These are phyloP conservation scores for Blastobotrys arbuscula DNA, from an alignment of 1,139 yeast species.

Conservation along the genomic window DNA sequence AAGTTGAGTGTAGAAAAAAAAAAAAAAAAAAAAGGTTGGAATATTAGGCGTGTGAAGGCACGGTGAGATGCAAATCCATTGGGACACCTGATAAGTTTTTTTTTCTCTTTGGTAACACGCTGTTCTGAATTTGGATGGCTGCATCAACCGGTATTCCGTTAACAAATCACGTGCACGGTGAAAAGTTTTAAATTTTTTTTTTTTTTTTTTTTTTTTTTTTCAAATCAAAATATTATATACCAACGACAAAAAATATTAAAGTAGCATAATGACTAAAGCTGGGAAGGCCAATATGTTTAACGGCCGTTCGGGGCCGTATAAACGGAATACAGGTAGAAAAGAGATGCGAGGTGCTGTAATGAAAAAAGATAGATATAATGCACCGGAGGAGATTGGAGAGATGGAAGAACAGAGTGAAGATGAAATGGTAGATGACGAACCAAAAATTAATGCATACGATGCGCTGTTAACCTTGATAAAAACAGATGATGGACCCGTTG, in stretches of 20 bases:
- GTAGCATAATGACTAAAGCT: constrained; percentile 2
- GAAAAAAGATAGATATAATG: neutral
- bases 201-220: neutral
- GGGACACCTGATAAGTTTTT: neutral
- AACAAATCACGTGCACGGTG: too few species aligned
- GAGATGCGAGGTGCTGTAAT: constrained; percentile 8
- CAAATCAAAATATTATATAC: neutral
- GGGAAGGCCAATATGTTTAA: neutral
- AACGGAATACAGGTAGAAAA: constrained; percentile 4
- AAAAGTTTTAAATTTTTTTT: neutral
- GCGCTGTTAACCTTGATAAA: constrained; percentile 69
- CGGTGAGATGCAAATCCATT: too few species aligned
- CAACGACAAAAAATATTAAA: neutral
- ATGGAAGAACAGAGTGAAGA: constrained; percentile 7
- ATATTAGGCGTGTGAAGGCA: neutral
- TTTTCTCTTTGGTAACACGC: too few species aligned
- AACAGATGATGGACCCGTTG: constrained; percentile 41
- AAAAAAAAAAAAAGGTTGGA: neutral
- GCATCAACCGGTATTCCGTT: too few species aligned
- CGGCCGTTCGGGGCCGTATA: constrained; percentile 5
- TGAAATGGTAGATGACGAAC: constrained; percentile 18
- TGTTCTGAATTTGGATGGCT: too few species aligned
- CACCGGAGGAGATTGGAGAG: constrained; percentile 17
- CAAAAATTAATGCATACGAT: constrained; percentile 50
- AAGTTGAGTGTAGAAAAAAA: neutral